Evolutionary conservation across 75 land plant species (phyloP), one percentile per base, ranked within the genome.

Genomic region (Picea sitchensis): DNA sequence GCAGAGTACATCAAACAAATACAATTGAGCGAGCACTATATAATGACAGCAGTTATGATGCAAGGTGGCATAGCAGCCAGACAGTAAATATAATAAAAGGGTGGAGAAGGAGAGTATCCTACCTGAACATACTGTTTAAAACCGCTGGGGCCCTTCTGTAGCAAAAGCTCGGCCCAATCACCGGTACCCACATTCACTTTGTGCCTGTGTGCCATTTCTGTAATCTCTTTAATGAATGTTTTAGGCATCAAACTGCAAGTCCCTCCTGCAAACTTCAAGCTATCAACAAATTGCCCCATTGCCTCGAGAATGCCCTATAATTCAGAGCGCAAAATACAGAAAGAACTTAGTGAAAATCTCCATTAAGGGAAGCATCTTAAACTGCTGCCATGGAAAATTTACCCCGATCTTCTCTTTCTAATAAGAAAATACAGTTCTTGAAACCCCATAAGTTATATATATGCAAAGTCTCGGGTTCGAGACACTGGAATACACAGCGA

Each of bases 131-230:
- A 91, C 41, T 96, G 83, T 81, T 88, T 88, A 84, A 96, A 92
- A 65, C 85, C 81, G 51, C 85, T 82, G n/a, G 91, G 92, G 54
- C 93, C 91, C 74, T 85, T 81, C 57, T 79, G 82, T 58, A 88
- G 87, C 23, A 90, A 72, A 80, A 91, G 88, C 68, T 96, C 99
- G 3, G 91, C 91, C 96, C 98, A 96, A 34, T 93, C 98, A 82
- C 96, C 94, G 0, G 93, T 86, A 71, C 92, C 94, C 36, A 96
- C 94, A 88, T 92, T 94, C 2, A 92, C 82, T 71, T 91, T 84
- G 77, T 94, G 96, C 23, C 67, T 83, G 78, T 96, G 99, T 3
- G 97, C 99, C 77, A 91, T 74, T 34, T 87, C 82, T 5, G 88
- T 88, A 58, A 96, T 81, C 79, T 92, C 90, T 81, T 84, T 91